phyloP scores from a whole-genome alignment of 2,329 filamentous ascomycete species.

The Sporothrix pseudoabietina region DNA sequence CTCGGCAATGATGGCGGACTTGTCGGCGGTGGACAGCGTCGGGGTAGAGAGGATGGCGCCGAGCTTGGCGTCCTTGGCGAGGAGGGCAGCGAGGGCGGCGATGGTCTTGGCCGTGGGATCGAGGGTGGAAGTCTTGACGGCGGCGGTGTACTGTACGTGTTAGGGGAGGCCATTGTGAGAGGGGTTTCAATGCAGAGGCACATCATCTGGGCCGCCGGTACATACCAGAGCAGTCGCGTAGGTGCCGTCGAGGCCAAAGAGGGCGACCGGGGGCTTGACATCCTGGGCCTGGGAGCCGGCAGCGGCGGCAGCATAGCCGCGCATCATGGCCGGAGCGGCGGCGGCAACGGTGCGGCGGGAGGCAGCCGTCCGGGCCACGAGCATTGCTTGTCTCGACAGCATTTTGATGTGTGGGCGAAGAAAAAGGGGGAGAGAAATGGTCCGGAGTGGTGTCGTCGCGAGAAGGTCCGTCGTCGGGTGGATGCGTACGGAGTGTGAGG shows the following conservation, averaged over 20 bases:
- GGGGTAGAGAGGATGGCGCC: slow-evolving; percentile 73
- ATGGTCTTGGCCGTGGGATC: slow-evolving; percentile 84
- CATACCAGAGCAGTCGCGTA: slow-evolving; percentile 98
- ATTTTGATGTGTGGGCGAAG: slow-evolving; percentile 47
- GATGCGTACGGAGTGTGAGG: slow-evolving; percentile 32
- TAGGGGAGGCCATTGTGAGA: not conserved
- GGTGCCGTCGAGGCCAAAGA: slow-evolving; percentile 96
- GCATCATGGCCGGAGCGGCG: slow-evolving; percentile 73
- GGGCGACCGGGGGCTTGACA: slow-evolving; percentile 80
- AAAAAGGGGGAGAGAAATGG: not conserved
- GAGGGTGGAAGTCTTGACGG: slow-evolving; percentile 82
- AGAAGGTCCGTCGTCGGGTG: slow-evolving; percentile 10
- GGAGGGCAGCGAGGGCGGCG: slow-evolving; percentile 66
- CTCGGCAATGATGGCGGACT: slow-evolving; percentile 82
- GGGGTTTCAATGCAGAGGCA: not conserved
- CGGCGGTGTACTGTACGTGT: slow-evolving; percentile 81
- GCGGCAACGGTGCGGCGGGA: slow-evolving; percentile 58
- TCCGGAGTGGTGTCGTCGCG: slow-evolving; percentile 1
- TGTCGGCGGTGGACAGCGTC: slow-evolving; percentile 76
- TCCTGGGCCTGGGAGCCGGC: slow-evolving; percentile 50
- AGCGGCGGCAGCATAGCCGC: slow-evolving; percentile 76
- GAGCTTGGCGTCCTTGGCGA: slow-evolving; percentile 85
- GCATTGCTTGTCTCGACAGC: slow-evolving; percentile 60
- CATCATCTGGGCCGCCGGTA: not conserved
- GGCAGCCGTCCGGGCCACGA: slow-evolving; percentile 58